Evolutionary conservation across 2,329 filamentous ascomycete species (phyloP).

Genomic region (Xylaria sp.): DNA sequence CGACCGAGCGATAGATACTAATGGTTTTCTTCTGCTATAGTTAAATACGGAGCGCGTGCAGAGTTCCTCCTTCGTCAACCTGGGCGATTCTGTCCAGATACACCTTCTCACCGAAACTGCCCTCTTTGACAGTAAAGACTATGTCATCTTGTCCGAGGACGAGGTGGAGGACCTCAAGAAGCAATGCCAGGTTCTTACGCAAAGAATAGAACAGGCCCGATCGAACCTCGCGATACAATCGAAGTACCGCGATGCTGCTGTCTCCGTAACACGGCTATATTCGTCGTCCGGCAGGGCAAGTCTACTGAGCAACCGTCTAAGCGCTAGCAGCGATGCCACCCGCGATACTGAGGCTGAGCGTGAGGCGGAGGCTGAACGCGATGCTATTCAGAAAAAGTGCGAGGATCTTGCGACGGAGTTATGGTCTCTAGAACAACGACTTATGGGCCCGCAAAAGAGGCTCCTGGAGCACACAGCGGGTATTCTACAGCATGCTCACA

Average conservation of each 20-base stretch:
- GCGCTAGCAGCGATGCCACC: slow-evolving; percentile 44
- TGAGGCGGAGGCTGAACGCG: slow-evolving; percentile 69
- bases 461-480: slow-evolving; percentile 88
- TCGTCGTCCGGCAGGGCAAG: slow-evolving; percentile 51
- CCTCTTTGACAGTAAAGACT: slow-evolving; percentile 79
- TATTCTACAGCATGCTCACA: slow-evolving; percentile 85
- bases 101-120: slow-evolving; percentile 93
- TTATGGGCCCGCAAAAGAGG: slow-evolving; percentile 67
- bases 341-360: slow-evolving; percentile 69
- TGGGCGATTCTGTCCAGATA: slow-evolving; percentile 72
- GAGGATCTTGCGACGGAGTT: slow-evolving; percentile 79
- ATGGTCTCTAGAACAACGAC: slow-evolving; percentile 69
- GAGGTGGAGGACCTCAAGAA: slow-evolving; percentile 91
- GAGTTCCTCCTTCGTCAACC: slow-evolving; percentile 53
- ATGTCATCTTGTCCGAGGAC: slow-evolving; percentile 80
- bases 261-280: slow-evolving; percentile 78
- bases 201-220: slow-evolving; percentile 75
- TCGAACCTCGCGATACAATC: slow-evolving; percentile 83
- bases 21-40: slow-evolving; percentile 32
- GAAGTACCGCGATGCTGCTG: slow-evolving; percentile 90
- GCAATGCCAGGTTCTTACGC: slow-evolving; percentile 65
- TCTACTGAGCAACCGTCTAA: slow-evolving; percentile 45
- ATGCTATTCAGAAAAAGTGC: slow-evolving; percentile 70
- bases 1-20: slow-evolving; percentile 9
- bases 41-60: slow-evolving; percentile 47